Evolutionary conservation across 2,329 filamentous ascomycete genomes (phyloP).

Genomic region (Byssothecium circinans): DNA sequence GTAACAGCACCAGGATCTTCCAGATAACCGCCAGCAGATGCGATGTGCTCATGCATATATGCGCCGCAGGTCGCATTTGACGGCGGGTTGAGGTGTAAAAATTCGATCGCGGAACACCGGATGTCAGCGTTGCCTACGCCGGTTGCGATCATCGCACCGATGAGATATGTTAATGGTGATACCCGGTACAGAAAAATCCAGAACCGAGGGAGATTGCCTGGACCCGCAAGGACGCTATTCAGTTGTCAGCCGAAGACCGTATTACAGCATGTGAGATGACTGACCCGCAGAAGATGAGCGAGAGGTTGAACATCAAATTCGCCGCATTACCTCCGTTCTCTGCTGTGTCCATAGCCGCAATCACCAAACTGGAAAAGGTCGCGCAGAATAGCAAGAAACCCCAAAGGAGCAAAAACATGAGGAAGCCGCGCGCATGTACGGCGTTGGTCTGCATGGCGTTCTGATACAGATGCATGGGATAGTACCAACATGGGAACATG

Average conservation of each 20-base stretch:
- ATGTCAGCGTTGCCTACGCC: constrained; percentile 64
- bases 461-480: constrained; percentile 73
- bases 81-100: constrained; percentile 64
- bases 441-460: constrained; percentile 68
- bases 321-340: too few species aligned
- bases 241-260: constrained; percentile 71
- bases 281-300: constrained; percentile 76
- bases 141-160: constrained; percentile 69
- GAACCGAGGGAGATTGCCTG: constrained; percentile 66
- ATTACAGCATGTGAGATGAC: too few species aligned
- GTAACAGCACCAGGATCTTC: constrained; percentile 31
- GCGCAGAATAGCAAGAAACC: constrained; percentile 81
- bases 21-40: constrained; percentile 41
- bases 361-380: too few species aligned
- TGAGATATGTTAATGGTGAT: constrained; percentile 80
- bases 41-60: constrained; percentile 43
- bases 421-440: constrained; percentile 68
- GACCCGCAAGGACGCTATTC: constrained; percentile 69
- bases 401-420: constrained; percentile 77
- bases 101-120: constrained; percentile 73
- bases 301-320: too few species aligned
- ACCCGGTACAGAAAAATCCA: constrained; percentile 85
- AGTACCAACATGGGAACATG: too few species aligned
- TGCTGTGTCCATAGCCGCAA: too few species aligned
- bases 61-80: constrained; percentile 46